These are phyloP conservation scores for Plasmopara muralis DNA, from an alignment of 352 stramenopile genomes.

Conservation along the genomic window DNA sequence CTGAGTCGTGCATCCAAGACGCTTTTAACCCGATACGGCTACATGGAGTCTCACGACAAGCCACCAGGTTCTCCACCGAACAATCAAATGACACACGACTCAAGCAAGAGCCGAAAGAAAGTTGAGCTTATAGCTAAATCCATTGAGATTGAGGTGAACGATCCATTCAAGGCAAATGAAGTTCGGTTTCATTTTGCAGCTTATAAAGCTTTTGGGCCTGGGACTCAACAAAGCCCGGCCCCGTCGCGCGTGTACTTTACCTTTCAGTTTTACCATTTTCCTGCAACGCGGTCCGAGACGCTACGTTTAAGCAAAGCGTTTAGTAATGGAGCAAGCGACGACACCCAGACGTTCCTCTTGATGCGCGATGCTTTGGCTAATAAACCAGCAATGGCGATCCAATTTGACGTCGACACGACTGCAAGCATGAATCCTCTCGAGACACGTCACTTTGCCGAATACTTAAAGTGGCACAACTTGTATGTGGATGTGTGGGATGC, in stretches of 20 bases:
- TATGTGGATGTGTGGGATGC: conserved; percentile 92
- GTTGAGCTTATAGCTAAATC: conserved; percentile 25
- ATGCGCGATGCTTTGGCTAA: conserved; percentile 55
- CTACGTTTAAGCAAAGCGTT: conserved; percentile 57
- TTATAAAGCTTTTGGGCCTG: conserved; percentile 34
- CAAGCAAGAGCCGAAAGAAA: conserved; percentile 5
- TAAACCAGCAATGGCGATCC: conserved; percentile 62
- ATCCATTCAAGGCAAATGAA: conserved; percentile 76
- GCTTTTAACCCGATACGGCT: conserved; percentile 75
- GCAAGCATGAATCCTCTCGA: conserved; percentile 51
- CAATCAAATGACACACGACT: conserved; percentile 15
- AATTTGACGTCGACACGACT: conserved; percentile 77
- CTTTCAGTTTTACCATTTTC: conserved; percentile 90
- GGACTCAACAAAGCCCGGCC: conserved; percentile 7
- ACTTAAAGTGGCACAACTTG: conserved; percentile 78
- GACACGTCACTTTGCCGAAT: conserved; percentile 72
- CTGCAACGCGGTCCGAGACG: conserved; percentile 83
- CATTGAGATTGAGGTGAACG: conserved; percentile 64
- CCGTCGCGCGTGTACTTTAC: conserved; percentile 78
- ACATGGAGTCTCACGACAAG: conserved; percentile 55
- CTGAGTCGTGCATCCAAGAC: conserved; percentile 82
- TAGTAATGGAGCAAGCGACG: conserved; percentile 20
- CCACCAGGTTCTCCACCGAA: conserved; percentile 13
- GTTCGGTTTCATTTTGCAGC: conserved; percentile 89
- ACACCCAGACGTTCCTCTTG: conserved; percentile 46